Evolutionary conservation across 1,284 basidiomycete genomes (phyloP), one percentile per base, ranked within the genome.

Genomic region (Malassezia nana): DNA sequence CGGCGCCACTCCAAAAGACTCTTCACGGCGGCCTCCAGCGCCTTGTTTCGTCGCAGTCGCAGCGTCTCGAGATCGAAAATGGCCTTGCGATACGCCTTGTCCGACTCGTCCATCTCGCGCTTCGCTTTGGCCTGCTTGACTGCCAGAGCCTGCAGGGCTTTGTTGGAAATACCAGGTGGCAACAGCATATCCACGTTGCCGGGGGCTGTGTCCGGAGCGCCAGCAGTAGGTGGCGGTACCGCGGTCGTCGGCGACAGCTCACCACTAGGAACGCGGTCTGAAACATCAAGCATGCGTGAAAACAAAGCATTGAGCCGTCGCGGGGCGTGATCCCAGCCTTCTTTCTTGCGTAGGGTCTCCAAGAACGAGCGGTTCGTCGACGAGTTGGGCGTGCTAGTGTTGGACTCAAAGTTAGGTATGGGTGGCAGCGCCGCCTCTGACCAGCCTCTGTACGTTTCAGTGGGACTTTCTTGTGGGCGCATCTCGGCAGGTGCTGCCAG

Each of bases 1-100:
- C 81, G 79, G 18, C 85, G 79, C 70, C 92, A 89, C 59, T 80
- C 79, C 68, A 88, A 83, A 50, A 91, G 74, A 65, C 86, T 90
- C 82, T 82, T 85, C 63, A 85, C 85, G 4, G 86, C 89, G 31
- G 84, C 83, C 63, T 86, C 83, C 35, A 92, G 77, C 32, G 85
- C 86, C 76, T 89, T 90, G 16, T 83, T 82, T 57, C 86, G 79
- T 35, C 86, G 80, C 28, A 94, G 77, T 8, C 67, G 64, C 20
- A 96, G 79, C 0, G 92, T 95, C 77, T 99, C 92, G 22, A 92
- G 78, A 81, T 89, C 89, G 75, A 95, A 87, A 26, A 98, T 83
- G 30, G 83, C 89, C 61, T 85, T 85, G 28, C 92, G 81, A 66
- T 96, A 98, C 57, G 90, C 88, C 72, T 85, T 87, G 75, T 96